A percentile compares a stretch with the other conserved stretches of the same genome.
phyloP scores from a whole-genome alignment of 1,284 basidiomycete species.

The Cryptococcus sp. region DNA sequence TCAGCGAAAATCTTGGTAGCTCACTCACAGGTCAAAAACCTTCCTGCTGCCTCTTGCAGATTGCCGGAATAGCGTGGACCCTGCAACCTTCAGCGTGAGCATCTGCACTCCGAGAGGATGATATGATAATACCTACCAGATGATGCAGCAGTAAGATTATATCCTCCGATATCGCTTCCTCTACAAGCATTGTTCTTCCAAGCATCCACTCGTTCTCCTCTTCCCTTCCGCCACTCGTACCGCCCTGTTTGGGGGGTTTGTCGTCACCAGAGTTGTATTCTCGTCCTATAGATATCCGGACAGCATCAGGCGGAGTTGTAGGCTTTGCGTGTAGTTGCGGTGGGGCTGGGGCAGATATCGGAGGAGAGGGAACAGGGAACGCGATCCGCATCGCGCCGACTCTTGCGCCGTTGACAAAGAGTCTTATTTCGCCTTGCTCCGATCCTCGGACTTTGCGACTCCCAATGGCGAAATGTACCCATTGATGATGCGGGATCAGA shows the following conservation, averaged over 20 bases:
- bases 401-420: conserved; percentile 45
- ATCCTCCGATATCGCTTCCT: conserved; percentile 51
- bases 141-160: conserved; percentile 49
- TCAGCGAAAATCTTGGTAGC: not conserved
- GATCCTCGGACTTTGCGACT: conserved; percentile 35
- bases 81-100: too few species aligned
- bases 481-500: conserved; percentile 49
- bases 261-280: conserved; percentile 16
- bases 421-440: conserved; percentile 37
- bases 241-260: not conserved
- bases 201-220: conserved; percentile 52
- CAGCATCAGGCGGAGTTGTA: conserved; percentile 20
- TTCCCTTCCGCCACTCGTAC: conserved; percentile 25
- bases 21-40: conserved; percentile 51
- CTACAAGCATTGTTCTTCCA: conserved; percentile 41
- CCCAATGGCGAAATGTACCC: conserved; percentile 49
- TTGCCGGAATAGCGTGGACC: conserved; percentile 52
- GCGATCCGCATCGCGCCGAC: conserved; percentile 43
- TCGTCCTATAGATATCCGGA: conserved; percentile 27
- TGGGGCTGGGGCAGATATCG: conserved; percentile 10
- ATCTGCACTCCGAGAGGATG: conserved; percentile 17
- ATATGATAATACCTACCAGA: conserved; percentile 31
- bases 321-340: conserved; percentile 20
- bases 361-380: conserved; percentile 32
- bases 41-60: conserved; percentile 49